Base-by-base conservation (phyloP, 2,329 filamentous ascomycete species). In the Sclerotinia trifoliorum region DNA sequence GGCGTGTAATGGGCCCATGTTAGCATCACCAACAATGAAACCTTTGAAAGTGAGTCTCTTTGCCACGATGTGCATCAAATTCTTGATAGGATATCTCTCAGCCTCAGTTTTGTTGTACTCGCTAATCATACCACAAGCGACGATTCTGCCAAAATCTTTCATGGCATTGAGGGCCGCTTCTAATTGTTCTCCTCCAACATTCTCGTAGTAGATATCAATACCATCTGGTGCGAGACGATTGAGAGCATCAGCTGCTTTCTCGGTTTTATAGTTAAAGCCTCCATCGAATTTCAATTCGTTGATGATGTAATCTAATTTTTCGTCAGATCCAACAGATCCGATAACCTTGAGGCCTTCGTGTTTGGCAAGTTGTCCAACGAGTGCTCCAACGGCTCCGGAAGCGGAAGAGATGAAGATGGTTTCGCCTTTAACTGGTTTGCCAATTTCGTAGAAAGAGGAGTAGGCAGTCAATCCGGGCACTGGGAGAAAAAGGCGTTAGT, bases 191-290 rank as follows among this genome's bases (percentile, higher is more conserved):
- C 90, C 91, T 26, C 91, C 91, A 8, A 91, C 90, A 73, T 93
- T 93, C 79, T 93, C 91, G 76, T 89, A 94, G 81, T 93, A 93
- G 77, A 93, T 92, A 76, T 93, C 90, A 70, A 94, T 83, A 8
- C 91, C 91, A 29, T 92, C 78, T 1, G 90, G 90, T 0, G 89
- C 89, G 8, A 93, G 83, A 68, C 89, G 83, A 72, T 82, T 79
- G 60, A 93, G 81, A 0, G 89, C 90, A 52, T 88, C 86, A 0
- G 80, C 77, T 5, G 88, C 83, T 76, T 86, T 86, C 80, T 92
- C 90, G 67, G 85, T 91, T 83, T 92, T 92, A 82, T 93, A 93
- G 81, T 93, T 93, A 81, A 93, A 93, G 21, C 89, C 90, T 26
- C 79, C 84, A 75, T 93, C 89, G 76, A 93, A 93, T 35, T 83